Evolutionary conservation across 129 eudicot genomes (phyloP).

Genomic region (Ambrosia trifida): DNA sequence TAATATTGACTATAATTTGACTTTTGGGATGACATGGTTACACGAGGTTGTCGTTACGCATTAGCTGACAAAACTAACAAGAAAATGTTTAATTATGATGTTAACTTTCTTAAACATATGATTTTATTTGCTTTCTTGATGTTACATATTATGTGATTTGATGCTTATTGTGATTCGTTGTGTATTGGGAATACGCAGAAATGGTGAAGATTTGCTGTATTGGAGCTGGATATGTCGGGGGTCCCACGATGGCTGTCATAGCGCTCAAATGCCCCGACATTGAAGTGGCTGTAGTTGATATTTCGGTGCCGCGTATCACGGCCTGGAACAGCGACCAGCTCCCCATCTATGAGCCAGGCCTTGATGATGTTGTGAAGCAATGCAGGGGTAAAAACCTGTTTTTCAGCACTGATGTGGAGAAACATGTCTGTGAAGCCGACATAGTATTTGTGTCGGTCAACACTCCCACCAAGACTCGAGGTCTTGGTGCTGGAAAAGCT

Average conservation of each 20-base stretch:
- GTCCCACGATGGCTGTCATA: slow-evolving; percentile 95
- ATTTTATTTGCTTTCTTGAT: background rate
- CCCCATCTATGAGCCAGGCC: slow-evolving; percentile 90
- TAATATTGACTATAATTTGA: background rate
- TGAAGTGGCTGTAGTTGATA: slow-evolving; percentile 81
- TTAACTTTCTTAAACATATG: background rate
- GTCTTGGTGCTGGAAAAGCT: slow-evolving; percentile 95
- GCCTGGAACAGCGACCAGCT: slow-evolving; percentile 94
- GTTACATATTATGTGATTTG: background rate
- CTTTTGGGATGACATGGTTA: background rate
- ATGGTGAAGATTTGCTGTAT: slow-evolving; percentile 98
- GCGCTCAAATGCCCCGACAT: slow-evolving; percentile 80
- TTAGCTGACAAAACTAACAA: background rate
- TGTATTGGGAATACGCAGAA: slow-evolving; percentile 18
- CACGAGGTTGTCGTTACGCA: background rate
- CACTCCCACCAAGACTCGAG: slow-evolving; percentile 85
- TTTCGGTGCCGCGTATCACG: slow-evolving; percentile 72
- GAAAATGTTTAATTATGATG: background rate
- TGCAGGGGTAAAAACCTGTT: slow-evolving; percentile 89
- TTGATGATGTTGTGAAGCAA: slow-evolving; percentile 85
- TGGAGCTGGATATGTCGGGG: slow-evolving; percentile 94
- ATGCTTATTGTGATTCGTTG: slow-evolving; percentile 12
- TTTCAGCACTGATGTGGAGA: slow-evolving; percentile 93
- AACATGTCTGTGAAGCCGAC: slow-evolving; percentile 84
- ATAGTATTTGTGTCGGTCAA: slow-evolving; percentile 84